These are phyloP conservation scores for Nitzschia sp. DNA, from an alignment of 108 stramenopile species.

Conservation along the genomic window DNA sequence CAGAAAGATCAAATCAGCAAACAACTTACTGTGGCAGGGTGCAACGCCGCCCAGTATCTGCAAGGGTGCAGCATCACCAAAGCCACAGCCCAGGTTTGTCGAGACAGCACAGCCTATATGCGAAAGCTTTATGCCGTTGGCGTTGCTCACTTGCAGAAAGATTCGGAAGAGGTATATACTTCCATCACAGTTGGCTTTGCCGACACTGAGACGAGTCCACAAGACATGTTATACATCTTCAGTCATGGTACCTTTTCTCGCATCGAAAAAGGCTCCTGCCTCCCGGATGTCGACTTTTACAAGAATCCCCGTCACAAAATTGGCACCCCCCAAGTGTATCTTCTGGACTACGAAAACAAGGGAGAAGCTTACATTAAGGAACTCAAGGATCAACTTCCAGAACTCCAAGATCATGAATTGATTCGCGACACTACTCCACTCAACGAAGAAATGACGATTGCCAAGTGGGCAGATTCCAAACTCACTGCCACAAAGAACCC, in stretches of 20 bases:
- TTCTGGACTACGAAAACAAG: neutral
- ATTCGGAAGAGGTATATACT: neutral
- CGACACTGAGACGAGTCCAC: neutral
- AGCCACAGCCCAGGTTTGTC: slow-evolving; percentile 18
- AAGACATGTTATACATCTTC: slow-evolving; percentile 11
- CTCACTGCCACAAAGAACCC: neutral
- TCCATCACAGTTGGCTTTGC: slow-evolving; percentile 4
- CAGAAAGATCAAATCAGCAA: neutral
- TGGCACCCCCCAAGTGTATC: neutral
- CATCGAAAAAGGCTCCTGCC: neutral
- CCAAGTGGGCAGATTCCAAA: neutral
- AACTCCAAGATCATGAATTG: neutral
- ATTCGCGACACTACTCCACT: neutral
- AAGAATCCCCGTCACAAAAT: neutral
- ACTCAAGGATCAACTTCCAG: neutral
- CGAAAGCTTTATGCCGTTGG: neutral
- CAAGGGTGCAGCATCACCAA: slow-evolving; percentile 26
- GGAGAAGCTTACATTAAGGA: neutral
- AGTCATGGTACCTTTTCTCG: slow-evolving; percentile 2
- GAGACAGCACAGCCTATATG: slow-evolving; percentile 2
- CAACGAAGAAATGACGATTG: neutral
- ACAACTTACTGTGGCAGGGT: slow-evolving; percentile 15
- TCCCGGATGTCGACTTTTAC: neutral
- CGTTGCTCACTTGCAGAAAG: neutral
- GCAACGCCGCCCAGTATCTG: neutral